phyloP scores from a whole-genome alignment of 352 stramenopile species.

The Phytopythium helicoides region DNA sequence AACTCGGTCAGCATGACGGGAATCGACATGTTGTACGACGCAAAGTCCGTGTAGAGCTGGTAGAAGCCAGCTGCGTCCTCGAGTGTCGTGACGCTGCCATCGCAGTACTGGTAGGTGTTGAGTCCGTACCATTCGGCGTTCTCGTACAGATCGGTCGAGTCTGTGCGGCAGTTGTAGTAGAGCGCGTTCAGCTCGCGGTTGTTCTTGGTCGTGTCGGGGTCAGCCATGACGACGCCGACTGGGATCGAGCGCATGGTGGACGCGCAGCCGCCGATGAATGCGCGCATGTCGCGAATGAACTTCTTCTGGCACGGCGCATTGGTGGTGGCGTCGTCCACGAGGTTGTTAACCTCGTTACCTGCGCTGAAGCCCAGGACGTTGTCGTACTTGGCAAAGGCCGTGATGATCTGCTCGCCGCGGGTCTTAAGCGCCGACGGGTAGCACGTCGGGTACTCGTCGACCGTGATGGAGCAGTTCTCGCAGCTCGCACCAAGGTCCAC shows the following conservation, averaged over 20 bases:
- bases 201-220: conserved; percentile 56
- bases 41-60: conserved; percentile 58
- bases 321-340: conserved; percentile 24
- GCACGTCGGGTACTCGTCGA: conserved; percentile 44
- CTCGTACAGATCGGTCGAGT: conserved; percentile 65
- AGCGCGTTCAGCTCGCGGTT: conserved; percentile 62
- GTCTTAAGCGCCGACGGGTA: conserved; percentile 61
- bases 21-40: conserved; percentile 57
- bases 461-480: conserved; percentile 51
- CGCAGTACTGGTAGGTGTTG: conserved; percentile 86
- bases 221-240: conserved; percentile 68
- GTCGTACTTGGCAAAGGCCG: conserved; percentile 80
- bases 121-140: conserved; percentile 82
- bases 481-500: conserved; percentile 59
- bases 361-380: conserved; percentile 78
- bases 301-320: conserved; percentile 90
- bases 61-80: conserved; percentile 55
- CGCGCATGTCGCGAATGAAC: conserved; percentile 82
- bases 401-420: conserved; percentile 74
- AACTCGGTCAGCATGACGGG: conserved; percentile 84
- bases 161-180: conserved; percentile 87
- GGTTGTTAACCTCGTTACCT: conserved; percentile 83
- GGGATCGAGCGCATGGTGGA: conserved; percentile 61
- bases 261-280: conserved; percentile 63
- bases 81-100: conserved; percentile 30